Evolutionary conservation across 176 grass and related monocot species (phyloP).

Genomic region (Paspalum vaginatum): DNA sequence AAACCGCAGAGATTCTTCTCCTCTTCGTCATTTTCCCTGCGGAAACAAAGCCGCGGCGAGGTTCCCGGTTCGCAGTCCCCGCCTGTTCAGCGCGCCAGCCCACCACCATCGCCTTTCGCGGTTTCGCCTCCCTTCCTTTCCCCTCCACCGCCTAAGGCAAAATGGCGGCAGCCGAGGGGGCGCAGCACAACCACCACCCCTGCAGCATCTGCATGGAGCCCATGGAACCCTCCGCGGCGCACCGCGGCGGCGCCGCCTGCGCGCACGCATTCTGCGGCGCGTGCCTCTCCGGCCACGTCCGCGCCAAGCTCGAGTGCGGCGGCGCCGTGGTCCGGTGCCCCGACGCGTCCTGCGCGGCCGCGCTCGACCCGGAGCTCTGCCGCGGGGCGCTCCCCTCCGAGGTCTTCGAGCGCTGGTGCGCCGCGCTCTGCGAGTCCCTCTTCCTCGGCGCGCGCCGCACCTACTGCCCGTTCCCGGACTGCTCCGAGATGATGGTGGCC

Average conservation of each 20-base stretch:
- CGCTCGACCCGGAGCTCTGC: slow-evolving; percentile 50
- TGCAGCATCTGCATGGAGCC: slow-evolving; percentile 83
- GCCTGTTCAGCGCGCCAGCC: not conserved
- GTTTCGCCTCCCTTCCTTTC: too few relatives aligned
- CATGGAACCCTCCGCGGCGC: slow-evolving; percentile 11
- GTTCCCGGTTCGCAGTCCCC: not conserved
- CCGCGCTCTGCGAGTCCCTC: slow-evolving; percentile 54
- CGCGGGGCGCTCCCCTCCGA: slow-evolving; percentile 27
- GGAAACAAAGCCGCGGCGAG: not conserved
- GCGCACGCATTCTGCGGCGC: slow-evolving; percentile 61
- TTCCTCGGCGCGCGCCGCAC: slow-evolving; percentile 25
- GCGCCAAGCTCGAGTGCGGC: slow-evolving; percentile 50
- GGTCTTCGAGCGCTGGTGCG: slow-evolving; percentile 58
- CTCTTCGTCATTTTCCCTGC: not conserved
- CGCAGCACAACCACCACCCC: not conserved
- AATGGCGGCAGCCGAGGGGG: slow-evolving; percentile 6
- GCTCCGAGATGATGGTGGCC: slow-evolving; percentile 55
- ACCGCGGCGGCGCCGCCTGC: slow-evolving; percentile 40
- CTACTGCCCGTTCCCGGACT: slow-evolving; percentile 76
- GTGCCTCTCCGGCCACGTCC: slow-evolving; percentile 55
- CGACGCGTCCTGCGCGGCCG: slow-evolving; percentile 44
- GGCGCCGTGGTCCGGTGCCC: slow-evolving; percentile 47
- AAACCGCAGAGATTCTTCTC: not conserved
- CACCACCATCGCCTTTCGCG: not conserved
- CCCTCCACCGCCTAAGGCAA: not conserved